Evolutionary conservation across 495 filamentous ascomycete genomes (phyloP), one percentile per base, ranked within the genome.

Genomic region (Xeromyces bisporus): DNA sequence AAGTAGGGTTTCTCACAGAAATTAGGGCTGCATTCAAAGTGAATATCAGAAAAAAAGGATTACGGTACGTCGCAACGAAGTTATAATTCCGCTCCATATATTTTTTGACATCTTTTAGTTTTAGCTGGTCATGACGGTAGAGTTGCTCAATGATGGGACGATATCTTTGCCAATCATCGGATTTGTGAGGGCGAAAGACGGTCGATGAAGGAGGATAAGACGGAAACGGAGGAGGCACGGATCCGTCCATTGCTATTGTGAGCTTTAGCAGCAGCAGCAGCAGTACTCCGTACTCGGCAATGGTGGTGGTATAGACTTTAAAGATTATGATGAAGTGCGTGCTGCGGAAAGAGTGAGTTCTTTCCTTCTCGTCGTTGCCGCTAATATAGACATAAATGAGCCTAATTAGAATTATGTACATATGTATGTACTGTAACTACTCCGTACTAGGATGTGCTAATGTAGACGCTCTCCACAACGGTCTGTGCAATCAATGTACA

Each of bases 71-170:
- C 25, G 56, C 56, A 37, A 42, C 37, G 34, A 60, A 60, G 29
- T 50, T 53, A 41, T 58, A 48, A 17, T 60, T 47, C n/a, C 43
- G 39, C 32, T 57, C 53, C 56, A 60, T 60, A 40, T 51, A 52
- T 36, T 42, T 44, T 34, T 55, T 58, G 3, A 60, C 56, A 51
- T 60, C 56, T 23, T 49, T 42, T 23, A 60, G 46, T 30, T 60
- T 60, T 26, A 60, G 32, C 36, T 60, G 56, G 29, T 58, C 45
- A 31, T 53, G 49, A 16, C 55, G 54, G 33, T 60, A 60, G 34
- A 58, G 52, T 16, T 53, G 46, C 28, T 58, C 52, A 36, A 60
- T 60, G 24, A 38, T 48, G 9, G 55, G 40, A 26, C 54, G 55
- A 29, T 53, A 58, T 23, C 53, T 41, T 26, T 55, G 55, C 56